A percentile compares a stretch with the other conserved stretches of the same genome.
Evolutionary conservation across 441 rosid species (phyloP).

Genomic region (Daphne laureola): DNA sequence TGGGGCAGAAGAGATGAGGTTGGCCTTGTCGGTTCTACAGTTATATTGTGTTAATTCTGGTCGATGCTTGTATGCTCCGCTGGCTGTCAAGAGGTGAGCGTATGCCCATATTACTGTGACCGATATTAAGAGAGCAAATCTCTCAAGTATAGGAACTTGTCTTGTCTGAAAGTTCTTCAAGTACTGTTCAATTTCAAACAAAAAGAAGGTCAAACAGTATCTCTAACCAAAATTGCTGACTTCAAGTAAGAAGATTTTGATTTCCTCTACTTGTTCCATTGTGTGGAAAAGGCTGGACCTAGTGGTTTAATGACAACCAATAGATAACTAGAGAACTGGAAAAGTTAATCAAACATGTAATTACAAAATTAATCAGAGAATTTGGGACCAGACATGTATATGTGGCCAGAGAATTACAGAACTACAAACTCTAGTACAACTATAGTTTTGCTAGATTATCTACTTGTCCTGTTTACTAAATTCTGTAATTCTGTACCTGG

Average conservation of each 20-base stretch:
- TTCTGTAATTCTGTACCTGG: slow-evolving; percentile 39
- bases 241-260: no score
- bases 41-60: slow-evolving; percentile 72
- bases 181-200: slow-evolving; percentile 39
- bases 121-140: slow-evolving; percentile 83
- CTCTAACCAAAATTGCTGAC: not conserved
- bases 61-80: slow-evolving; percentile 91
- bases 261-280: no score
- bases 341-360: no score
- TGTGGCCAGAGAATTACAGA: no score
- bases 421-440: no score
- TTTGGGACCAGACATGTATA: no score
- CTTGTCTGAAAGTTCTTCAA: slow-evolving; percentile 67
- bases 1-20: slow-evolving; percentile 97
- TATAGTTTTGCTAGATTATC: no score
- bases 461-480: no score
- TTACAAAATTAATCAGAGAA: no score
- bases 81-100: slow-evolving; percentile 94
- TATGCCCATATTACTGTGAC: slow-evolving; percentile 87
- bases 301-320: no score
- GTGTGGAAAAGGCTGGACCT: no score
- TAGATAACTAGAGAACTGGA: no score
- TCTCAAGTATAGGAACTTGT: slow-evolving; percentile 72
- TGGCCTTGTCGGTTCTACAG: slow-evolving; percentile 94
- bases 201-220: not conserved